Percentiles rank a stretch among this genome's conserved stretches.
Conservation (phyloP, 2,329 filamentous ascomycete genomes). For the Colletotrichum filicis region DNA sequence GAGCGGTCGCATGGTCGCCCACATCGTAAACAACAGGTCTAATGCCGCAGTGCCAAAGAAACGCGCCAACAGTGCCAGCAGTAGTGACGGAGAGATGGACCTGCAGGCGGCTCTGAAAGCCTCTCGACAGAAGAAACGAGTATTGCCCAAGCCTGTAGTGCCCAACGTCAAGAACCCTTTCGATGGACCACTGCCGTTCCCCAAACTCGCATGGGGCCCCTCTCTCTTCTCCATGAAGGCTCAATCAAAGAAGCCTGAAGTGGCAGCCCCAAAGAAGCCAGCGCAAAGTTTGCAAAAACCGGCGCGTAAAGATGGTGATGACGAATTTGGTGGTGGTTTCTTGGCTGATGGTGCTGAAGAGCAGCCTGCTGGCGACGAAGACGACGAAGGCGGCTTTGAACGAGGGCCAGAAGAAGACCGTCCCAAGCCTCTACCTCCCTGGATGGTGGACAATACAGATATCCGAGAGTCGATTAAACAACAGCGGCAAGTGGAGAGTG, state of each 20-base stretch:
- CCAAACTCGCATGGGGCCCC: conserved; percentile 80
- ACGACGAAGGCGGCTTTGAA: conserved; percentile 74
- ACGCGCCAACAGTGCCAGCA: conserved; percentile 58
- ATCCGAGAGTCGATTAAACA: conserved; percentile 72
- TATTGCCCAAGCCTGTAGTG: conserved; percentile 49
- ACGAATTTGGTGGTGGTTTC: conserved; percentile 49
- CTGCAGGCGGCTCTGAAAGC: conserved; percentile 80
- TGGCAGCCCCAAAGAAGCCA: conserved; percentile 24
- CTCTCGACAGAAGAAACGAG: conserved; percentile 70
- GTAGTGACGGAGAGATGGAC: conserved; percentile 83
- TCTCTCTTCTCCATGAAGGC: conserved; percentile 63
- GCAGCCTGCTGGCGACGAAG: conserved; percentile 47
- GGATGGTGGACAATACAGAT: conserved; percentile 75
- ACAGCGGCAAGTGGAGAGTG: conserved; percentile 65
- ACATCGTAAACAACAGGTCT: conserved; percentile 79
- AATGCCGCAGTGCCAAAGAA: conserved; percentile 67
- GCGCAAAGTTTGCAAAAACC: neutral
- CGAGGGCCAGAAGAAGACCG: conserved; percentile 56
- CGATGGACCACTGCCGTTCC: conserved; percentile 88
- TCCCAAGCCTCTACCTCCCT: conserved; percentile 77
- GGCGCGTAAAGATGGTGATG: conserved; percentile 35
- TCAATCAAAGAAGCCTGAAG: conserved; percentile 16
- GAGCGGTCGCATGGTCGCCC: conserved; percentile 73
- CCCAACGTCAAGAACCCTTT: conserved; percentile 72
- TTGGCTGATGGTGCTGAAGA: conserved; percentile 41